Conservation (phyloP, 139 green algal genomes). For the Chlamydomonas sphaeroides region DNA sequence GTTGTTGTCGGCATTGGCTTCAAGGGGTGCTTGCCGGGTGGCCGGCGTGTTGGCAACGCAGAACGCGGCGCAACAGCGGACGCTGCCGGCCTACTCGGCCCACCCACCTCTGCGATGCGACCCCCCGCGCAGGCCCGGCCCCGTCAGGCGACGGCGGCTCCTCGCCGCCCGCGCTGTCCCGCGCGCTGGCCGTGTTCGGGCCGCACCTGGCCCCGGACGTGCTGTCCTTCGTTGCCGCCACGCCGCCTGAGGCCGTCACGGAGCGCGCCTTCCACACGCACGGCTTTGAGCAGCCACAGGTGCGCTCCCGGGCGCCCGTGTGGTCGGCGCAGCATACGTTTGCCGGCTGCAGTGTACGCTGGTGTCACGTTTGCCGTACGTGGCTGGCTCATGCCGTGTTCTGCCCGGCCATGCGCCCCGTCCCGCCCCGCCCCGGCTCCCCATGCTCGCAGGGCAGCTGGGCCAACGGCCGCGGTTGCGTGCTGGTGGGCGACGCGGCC, state of each 20-base stretch:
- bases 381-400: no score
- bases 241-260: background rate
- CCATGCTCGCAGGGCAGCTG: background rate
- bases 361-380: background rate
- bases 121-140: no score
- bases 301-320: background rate
- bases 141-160: no score
- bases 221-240: background rate
- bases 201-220: background rate
- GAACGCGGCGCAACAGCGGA: no score
- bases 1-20: background rate
- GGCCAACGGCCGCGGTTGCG: background rate
- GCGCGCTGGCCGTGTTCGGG: background rate
- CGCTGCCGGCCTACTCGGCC: no score
- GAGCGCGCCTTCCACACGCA: constrained; percentile 5
- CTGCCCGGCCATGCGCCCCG: no score
- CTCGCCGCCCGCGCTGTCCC: background rate
- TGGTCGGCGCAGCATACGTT: background rate
- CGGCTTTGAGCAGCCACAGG: background rate
- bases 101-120: no score
- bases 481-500: constrained; percentile 26
- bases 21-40: background rate
- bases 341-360: no score
- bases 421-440: no score
- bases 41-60: no score